Conservation (phyloP, 352 stramenopile genomes). For the Thraustochytrium sp. region DNA sequence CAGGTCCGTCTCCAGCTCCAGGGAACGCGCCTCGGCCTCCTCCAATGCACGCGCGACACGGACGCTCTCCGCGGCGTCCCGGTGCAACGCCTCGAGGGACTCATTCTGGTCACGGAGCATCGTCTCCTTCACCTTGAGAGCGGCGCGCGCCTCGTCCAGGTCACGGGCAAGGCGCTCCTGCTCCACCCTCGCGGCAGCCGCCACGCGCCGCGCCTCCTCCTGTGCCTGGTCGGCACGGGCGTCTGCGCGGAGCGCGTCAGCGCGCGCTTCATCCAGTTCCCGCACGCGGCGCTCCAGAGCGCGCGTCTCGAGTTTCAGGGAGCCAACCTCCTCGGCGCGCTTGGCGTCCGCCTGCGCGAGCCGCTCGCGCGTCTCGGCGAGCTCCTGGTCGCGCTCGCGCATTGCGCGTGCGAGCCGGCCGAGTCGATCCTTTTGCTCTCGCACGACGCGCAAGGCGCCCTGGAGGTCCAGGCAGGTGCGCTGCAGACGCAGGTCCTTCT, state of each 20-base stretch:
- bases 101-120: conserved; percentile 40
- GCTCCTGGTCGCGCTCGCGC: not conserved
- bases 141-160: not conserved
- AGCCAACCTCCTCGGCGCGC: not conserved
- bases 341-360: not conserved
- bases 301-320: not conserved
- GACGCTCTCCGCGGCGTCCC: not conserved
- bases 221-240: not conserved
- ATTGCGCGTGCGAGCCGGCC: not conserved
- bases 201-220: not conserved
- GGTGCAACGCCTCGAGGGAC: not conserved
- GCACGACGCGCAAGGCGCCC: not conserved
- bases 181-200: not conserved
- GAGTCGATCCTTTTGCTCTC: not conserved
- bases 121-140: conserved; percentile 2
- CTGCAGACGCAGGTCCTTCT: not conserved
- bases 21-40: not conserved
- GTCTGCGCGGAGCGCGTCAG: not conserved
- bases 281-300: not conserved
- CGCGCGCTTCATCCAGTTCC: conserved; percentile 14
- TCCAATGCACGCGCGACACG: not conserved
- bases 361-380: not conserved
- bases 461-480: not conserved
- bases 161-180: not conserved
- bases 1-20: not conserved